phyloP scores from a whole-genome alignment of 495 filamentous ascomycete genomes.

The Aspergillus saccharolyticus region DNA sequence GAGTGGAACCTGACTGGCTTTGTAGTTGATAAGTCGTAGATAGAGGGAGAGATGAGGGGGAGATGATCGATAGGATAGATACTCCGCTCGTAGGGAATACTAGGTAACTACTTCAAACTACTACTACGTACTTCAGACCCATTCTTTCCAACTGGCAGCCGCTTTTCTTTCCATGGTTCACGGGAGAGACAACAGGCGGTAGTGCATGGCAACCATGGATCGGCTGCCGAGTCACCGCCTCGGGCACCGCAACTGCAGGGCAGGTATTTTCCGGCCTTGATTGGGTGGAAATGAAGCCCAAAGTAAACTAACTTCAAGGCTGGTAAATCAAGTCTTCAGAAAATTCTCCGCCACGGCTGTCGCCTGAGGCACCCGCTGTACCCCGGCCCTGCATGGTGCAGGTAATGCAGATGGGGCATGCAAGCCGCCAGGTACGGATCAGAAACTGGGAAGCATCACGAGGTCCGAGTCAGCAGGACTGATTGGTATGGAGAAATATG shows the following conservation, averaged over 20 bases:
- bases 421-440: not conserved
- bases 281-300: too few species aligned
- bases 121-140: too few species aligned
- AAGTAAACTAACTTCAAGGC: too few species aligned
- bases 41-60: constrained; percentile 7
- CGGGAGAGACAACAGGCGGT: constrained; percentile 31
- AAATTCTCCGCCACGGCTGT: not conserved
- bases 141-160: constrained; percentile 16
- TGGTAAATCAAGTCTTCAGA: too few species aligned
- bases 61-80: constrained; percentile 7
- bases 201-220: constrained; percentile 37
- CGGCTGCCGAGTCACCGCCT: constrained; percentile 12
- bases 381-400: not conserved
- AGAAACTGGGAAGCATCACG: too few species aligned
- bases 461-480: not conserved
- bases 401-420: not conserved
- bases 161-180: constrained; percentile 22
- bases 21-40: not conserved
- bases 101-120: too few species aligned
- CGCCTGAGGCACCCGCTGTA: constrained; percentile 7
- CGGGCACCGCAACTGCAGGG: constrained; percentile 16
- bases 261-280: not conserved
- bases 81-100: too few species aligned
- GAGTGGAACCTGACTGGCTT: constrained; percentile 1
- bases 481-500: not conserved